Evolutionary conservation across 352 stramenopile genomes (phyloP).

Genomic region (Pythium folliculosum): DNA sequence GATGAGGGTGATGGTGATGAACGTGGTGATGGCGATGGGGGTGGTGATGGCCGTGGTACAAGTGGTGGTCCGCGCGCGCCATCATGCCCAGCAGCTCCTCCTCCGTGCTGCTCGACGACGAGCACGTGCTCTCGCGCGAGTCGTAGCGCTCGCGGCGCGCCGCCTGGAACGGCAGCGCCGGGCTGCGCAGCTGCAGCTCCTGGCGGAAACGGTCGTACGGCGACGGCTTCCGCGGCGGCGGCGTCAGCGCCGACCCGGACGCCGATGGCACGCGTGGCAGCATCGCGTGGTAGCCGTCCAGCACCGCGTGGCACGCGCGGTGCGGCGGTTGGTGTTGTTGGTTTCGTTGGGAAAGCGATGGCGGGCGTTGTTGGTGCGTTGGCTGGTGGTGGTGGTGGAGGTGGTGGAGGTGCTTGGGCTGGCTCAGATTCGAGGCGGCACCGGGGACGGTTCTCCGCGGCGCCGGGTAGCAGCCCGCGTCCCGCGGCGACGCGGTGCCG

Average conservation of each 20-base stretch:
- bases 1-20: not conserved
- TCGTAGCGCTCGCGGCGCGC: conserved; percentile 23
- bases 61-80: conserved; percentile 1
- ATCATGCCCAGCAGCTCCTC: conserved; percentile 14
- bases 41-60: not conserved
- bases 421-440: not conserved
- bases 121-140: conserved; percentile 27
- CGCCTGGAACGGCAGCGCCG: conserved; percentile 9
- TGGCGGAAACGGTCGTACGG: conserved; percentile 22
- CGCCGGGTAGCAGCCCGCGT: not conserved
- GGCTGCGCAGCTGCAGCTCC: conserved; percentile 23
- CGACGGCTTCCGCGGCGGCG: conserved; percentile 12
- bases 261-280: not conserved
- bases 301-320: conserved; percentile 9
- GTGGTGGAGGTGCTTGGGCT: not conserved
- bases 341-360: not conserved
- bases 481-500: conserved; percentile 2
- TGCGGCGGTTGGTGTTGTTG: conserved; percentile 13
- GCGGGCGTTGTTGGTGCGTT: conserved; percentile 7
- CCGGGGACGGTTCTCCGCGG: not conserved
- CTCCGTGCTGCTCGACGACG: conserved; percentile 27
- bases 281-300: conserved; percentile 18
- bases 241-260: not conserved
- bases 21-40: not conserved
- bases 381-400: not conserved